A percentile compares a stretch with the other conserved stretches of the same genome.
Conservation (phyloP, 2,329 filamentous ascomycete genomes). For the Pleochaeta shiraiana region DNA sequence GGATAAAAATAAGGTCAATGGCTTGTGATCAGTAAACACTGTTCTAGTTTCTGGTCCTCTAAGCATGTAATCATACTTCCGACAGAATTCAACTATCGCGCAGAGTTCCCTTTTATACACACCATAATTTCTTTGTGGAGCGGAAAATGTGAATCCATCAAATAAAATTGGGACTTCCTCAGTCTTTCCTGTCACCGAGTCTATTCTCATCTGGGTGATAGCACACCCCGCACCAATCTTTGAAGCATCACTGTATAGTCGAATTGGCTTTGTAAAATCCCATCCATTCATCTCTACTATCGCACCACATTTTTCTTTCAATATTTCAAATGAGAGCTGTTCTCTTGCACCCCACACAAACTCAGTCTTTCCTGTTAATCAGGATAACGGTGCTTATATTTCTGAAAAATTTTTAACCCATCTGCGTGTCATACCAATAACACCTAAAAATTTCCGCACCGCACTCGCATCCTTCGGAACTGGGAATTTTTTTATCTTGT, state of each 20-base stretch:
- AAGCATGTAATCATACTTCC: slow-evolving; percentile 3
- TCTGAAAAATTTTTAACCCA: neutral
- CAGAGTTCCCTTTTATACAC: neutral
- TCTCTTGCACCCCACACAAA: neutral
- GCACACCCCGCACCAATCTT: neutral
- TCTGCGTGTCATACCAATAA: neutral
- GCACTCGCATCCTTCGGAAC: neutral
- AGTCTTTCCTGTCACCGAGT: no score
- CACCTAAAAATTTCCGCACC: neutral
- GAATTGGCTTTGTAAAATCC: neutral
- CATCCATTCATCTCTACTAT: neutral
- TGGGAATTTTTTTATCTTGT: neutral
- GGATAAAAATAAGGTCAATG: neutral
- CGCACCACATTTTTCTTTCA: neutral
- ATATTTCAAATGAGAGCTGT: neutral
- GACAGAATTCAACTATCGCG: neutral
- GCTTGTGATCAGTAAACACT: neutral
- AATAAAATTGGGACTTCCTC: slow-evolving; percentile 3
- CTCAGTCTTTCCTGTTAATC: neutral
- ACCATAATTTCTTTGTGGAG: neutral
- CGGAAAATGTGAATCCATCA: neutral
- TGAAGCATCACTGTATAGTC: neutral
- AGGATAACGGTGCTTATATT: neutral
- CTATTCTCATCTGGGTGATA: neutral
- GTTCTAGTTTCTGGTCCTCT: neutral